Evolutionary conservation across 805 yeast genomes (phyloP).

Genomic region (Ogataea populi-albae): DNA sequence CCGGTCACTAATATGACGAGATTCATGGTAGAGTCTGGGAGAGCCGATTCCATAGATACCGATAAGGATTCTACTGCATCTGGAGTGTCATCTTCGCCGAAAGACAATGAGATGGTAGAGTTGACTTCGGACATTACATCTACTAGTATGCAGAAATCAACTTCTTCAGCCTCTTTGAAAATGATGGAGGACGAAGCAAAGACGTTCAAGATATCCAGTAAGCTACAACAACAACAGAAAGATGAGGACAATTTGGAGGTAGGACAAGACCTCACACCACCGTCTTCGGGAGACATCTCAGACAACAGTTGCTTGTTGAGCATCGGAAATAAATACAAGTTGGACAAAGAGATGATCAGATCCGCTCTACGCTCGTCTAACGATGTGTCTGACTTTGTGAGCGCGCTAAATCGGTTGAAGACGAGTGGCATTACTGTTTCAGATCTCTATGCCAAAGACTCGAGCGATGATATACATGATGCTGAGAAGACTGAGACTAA

Average conservation of each 20-base stretch:
- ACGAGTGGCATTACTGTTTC: conserved; percentile 40
- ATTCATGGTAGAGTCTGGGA: conserved; percentile 11
- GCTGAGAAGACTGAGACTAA: conserved; percentile 11
- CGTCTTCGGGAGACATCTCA: no score
- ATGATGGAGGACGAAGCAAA: conserved; percentile 23
- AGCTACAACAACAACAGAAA: conserved; percentile 5
- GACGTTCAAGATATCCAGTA: conserved; percentile 14
- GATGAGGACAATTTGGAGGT: conserved; percentile 2
- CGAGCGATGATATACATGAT: background rate
- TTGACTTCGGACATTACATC: conserved; percentile 12
- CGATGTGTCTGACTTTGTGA: conserved; percentile 37
- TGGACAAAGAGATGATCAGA: conserved; percentile 35
- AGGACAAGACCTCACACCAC: no score
- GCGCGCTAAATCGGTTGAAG: conserved; percentile 39
- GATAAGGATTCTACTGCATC: conserved; percentile 2
- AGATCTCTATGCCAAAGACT: conserved; percentile 23
- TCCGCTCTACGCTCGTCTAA: conserved; percentile 33
- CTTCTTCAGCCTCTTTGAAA: conserved; percentile 12
- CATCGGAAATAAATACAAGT: no score
- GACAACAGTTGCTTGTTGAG: no score
- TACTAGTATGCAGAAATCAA: conserved; percentile 3
- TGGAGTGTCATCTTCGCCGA: conserved; percentile 5
- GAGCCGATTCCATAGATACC: background rate
- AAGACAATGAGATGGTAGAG: conserved; percentile 16
- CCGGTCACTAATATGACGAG: conserved; percentile 1